Evolutionary conservation across 225 moss, liverwort and hornwort genomes (phyloP), one percentile per base, ranked within the genome.

Genomic region (Lunularia cruciata): DNA sequence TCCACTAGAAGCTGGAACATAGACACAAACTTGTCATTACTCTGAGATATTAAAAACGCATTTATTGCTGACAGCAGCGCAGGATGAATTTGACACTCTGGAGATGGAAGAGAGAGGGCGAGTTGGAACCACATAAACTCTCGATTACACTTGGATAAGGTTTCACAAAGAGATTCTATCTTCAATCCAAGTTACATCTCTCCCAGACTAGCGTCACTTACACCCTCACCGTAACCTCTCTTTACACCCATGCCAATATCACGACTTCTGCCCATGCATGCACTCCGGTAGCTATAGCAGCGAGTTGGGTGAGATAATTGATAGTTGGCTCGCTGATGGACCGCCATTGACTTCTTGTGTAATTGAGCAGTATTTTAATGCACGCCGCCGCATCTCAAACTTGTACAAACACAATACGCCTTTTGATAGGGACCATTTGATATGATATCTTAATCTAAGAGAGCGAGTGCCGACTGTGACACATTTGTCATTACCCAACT

Each of bases 1-100:
- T 61, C 39, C 39, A 61, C 61, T 60, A 37, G 38, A 39, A 38
- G 4, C 26, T 36, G 0, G 39, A 61, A 40, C 25, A 40, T 25
- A 40, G 3, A 61, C 37, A 61, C 8, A 40, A 61, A 39, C 39
- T 61, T 61, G 61, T 61, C 61, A 61, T 61, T 61, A 61, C 23
- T 39, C 40, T 15, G 34, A 25, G 39, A 39, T 61, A 61, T 61
- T 60, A 61, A 40, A 40, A 13, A n/a, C n/a, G 40, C 61, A 40
- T 61, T 61, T 61, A 61, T 23, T 39, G 61, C 61, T 61, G 61
- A 37, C 61, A 61, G 39, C 23, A 38, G 39, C 23, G 23, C 20
- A 26, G 38, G 1, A 61, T 61, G 13, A 25, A 22, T 2, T 61
- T 40, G 61, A 61, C 61, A 40, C 61, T 61, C 39, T 61, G 61